A percentile compares a stretch with the other conserved stretches of the same genome.
phyloP scores from a whole-genome alignment of 2,329 filamentous ascomycete genomes.

The Botryotinia globosa region DNA sequence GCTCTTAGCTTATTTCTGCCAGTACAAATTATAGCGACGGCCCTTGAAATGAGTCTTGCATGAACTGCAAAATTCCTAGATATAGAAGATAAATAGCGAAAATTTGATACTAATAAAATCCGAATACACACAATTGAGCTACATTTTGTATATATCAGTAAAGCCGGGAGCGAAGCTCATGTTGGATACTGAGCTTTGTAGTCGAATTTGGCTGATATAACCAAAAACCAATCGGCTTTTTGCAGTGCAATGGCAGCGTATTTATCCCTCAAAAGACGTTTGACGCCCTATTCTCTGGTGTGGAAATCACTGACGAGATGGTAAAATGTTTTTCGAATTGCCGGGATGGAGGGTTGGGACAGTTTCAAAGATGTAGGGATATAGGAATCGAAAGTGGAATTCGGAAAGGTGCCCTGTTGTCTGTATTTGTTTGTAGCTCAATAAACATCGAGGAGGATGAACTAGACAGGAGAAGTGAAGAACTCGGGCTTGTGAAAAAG shows the following conservation, averaged over 20 bases:
- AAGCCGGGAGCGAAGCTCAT: neutral
- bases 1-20: no score
- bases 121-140: neutral
- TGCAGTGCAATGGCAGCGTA: neutral
- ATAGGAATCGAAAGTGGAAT: neutral
- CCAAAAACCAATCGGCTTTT: no score
- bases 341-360: no score
- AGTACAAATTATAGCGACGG: no score
- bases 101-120: neutral
- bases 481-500: no score
- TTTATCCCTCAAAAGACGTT: no score
- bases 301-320: neutral
- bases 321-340: neutral
- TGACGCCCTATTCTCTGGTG: neutral
- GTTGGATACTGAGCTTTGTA: neutral
- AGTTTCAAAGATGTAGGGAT: neutral
- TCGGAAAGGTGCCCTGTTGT: neutral
- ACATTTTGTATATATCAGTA: neutral
- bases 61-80: neutral
- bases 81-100: neutral
- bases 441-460: no score
- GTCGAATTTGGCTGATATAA: neutral
- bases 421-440: no score
- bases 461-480: no score
- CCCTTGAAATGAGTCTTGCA: conserved; percentile 23